Evolutionary conservation across 2,329 filamentous ascomycete species (phyloP), one percentile per base, ranked within the genome.

Genomic region (Emmonsia crescens): DNA sequence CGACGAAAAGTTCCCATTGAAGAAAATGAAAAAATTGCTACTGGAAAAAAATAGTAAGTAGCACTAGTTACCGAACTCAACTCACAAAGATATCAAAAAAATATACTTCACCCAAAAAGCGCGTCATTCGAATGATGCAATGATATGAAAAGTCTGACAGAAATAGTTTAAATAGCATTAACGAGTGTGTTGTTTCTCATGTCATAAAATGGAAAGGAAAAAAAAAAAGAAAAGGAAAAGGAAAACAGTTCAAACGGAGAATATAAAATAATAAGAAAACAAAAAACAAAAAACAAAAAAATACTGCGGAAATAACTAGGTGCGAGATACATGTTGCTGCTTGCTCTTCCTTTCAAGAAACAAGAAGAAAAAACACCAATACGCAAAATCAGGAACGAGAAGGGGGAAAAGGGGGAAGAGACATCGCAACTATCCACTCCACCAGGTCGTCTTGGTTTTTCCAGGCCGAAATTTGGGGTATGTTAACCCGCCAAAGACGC

Each of bases 401-500:
- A 38, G 10, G 21, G 5, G 3, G 55, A 29, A 57, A 57, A 42
- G 2, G 5, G 6, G 33, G 16, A 57, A 54, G 31, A 52, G 12
- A 29, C 24, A 54, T 40, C 52, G 24, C 48, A 46, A 59, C 57
- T 59, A 57, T 62, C 56, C 56, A 62, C 60, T 62, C 46, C 44
- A 54, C 56, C 24, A 36, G 36, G 52, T 62, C 57, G 61, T 60
- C 57, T 62, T 51, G 48, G 51, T 54, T 62, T 62, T 57, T 40
- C 42, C 61, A 60, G 36, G 57, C 57, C 61, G 61, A 60, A 54
- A 62, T 44, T 38, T 12, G 42, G 51, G 48, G 24, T 62, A 59
- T 55, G 56, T 56, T 42, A 59, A 56, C 56, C 55, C 60, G 38
- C 33, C 55, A 52, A 58, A 61, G 46, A 29, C 56, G 56, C 60